Evolutionary conservation across 2,329 filamentous ascomycete species (phyloP).

Genomic region (Periglandula ipomoeae): DNA sequence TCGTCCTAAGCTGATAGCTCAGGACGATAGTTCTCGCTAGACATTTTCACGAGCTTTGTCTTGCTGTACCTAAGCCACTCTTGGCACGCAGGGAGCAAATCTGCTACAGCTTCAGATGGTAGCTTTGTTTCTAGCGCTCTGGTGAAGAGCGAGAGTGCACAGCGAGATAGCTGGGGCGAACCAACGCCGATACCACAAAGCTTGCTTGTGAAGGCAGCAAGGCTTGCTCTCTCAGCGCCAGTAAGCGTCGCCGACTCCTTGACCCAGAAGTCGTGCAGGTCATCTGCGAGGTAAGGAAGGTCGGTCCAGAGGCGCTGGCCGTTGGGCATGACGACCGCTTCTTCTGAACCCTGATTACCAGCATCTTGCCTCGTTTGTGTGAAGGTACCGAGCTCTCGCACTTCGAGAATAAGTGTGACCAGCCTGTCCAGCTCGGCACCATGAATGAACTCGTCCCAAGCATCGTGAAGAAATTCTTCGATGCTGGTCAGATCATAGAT

Average conservation of each 20-base stretch:
- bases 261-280: constrained; percentile 3
- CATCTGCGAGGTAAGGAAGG: constrained; percentile 6
- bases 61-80: constrained; percentile 6
- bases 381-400: constrained; percentile 6
- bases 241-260: neutral
- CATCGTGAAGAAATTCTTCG: constrained; percentile 7
- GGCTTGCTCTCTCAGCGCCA: neutral
- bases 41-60: constrained; percentile 3
- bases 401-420: constrained; percentile 8
- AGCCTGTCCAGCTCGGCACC: constrained; percentile 11
- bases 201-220: constrained; percentile 6
- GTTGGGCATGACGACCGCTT: constrained; percentile 3
- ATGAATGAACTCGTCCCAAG: constrained; percentile 11
- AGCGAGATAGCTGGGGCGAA: neutral
- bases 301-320: constrained; percentile 8
- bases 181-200: constrained; percentile 8
- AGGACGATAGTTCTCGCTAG: neutral
- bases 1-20: neutral
- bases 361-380: too few species aligned
- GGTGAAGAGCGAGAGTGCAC: too few species aligned
- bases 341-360: too few species aligned
- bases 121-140: too few species aligned
- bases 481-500: neutral
- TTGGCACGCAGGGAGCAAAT: constrained; percentile 6
- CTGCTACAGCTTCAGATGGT: neutral